phyloP scores from a whole-genome alignment of 1,284 basidiomycete genomes.

The Moesziomyces antarcticus region DNA sequence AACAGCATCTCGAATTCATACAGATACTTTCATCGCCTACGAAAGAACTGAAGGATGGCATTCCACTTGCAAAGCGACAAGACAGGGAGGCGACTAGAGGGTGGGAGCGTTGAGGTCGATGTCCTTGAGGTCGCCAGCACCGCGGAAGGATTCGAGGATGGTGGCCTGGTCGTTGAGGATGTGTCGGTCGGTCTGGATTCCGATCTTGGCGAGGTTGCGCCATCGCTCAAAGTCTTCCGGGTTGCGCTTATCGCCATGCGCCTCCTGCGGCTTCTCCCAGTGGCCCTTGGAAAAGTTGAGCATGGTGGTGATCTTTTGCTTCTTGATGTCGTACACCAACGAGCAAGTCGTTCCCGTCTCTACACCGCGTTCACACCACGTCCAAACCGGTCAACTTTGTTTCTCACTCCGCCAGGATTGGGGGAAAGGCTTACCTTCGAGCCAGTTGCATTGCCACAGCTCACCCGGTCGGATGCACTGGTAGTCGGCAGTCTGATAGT shows the following conservation, averaged over 20 bases:
- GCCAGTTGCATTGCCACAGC: conserved; percentile 63
- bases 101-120: conserved; percentile 58
- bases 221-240: conserved; percentile 63
- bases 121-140: conserved; percentile 60
- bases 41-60: no score
- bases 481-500: conserved; percentile 65
- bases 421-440: conserved; percentile 49
- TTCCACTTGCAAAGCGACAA: not conserved
- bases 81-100: conserved; percentile 11
- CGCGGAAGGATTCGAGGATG: conserved; percentile 58
- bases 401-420: no score
- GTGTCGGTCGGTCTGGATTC: conserved; percentile 58
- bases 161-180: conserved; percentile 65
- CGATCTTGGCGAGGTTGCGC: conserved; percentile 62
- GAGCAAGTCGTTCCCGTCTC: conserved; percentile 67
- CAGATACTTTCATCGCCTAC: conserved; percentile 3
- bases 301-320: conserved; percentile 63
- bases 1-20: not conserved
- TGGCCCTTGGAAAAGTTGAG: conserved; percentile 66
- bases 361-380: not conserved
- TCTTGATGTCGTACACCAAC: conserved; percentile 60
- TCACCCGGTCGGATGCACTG: conserved; percentile 61
- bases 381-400: not conserved
- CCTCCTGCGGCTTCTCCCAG: conserved; percentile 62
- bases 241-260: conserved; percentile 67